phyloP scores from a whole-genome alignment of 2,329 filamentous ascomycete species.

The Rhynchosporium secalis region DNA sequence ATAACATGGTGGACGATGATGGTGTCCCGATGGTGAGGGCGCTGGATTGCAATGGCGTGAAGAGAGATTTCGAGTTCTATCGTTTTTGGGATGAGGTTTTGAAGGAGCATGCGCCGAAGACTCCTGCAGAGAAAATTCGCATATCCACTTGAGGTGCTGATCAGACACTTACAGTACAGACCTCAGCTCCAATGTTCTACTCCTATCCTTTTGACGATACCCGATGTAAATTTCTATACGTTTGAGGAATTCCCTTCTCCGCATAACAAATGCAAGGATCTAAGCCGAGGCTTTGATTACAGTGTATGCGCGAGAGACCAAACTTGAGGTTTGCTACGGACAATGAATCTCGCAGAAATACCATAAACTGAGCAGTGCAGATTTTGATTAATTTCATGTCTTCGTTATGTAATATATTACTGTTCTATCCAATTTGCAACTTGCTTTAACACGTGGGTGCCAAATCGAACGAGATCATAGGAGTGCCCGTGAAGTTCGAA shows the following conservation, averaged over 20 bases:
- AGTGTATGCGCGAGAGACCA: no score
- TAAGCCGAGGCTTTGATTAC: no score
- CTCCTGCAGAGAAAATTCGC: not conserved
- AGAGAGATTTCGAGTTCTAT: slow-evolving; percentile 17
- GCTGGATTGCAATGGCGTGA: not conserved
- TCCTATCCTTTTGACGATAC: no score
- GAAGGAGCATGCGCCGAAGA: slow-evolving; percentile 9
- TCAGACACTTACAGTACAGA: no score
- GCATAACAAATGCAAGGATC: no score
- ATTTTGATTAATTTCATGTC: no score
- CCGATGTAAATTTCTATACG: no score
- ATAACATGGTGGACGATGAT: slow-evolving; percentile 4
- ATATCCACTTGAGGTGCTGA: not conserved
- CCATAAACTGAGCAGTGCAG: no score
- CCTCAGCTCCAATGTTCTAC: no score
- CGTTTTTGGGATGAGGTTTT: slow-evolving; percentile 19
- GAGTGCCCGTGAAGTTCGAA: slow-evolving; percentile 42
- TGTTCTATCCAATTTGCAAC: not conserved
- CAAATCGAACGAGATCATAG: slow-evolving; percentile 41
- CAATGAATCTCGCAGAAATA: no score
- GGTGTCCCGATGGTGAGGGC: not conserved
- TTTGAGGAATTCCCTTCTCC: no score
- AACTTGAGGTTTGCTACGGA: no score
- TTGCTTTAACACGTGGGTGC: slow-evolving; percentile 38
- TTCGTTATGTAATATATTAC: not conserved